Evolutionary conservation across 768 basidiomycete genomes (phyloP).

Genomic region (Hemileccinum rubropunctum): DNA sequence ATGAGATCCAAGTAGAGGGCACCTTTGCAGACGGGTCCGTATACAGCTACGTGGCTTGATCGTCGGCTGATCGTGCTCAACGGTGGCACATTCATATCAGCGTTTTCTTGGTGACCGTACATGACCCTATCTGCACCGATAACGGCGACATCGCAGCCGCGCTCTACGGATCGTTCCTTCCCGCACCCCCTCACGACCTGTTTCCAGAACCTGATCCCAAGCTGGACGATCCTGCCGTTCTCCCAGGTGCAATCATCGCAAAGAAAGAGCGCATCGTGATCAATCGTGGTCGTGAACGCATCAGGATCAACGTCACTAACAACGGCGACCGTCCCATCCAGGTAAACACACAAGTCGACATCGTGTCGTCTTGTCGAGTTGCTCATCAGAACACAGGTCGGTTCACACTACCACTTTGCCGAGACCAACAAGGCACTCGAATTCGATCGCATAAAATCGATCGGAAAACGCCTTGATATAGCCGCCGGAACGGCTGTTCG

Average conservation of each 20-base stretch:
- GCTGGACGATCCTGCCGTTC: constrained; percentile 49
- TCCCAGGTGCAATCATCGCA: constrained; percentile 76
- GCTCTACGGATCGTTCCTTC: constrained; percentile 93
- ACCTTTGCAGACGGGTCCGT: constrained; percentile 83
- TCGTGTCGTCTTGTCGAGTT: background rate
- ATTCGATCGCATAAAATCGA: constrained; percentile 81
- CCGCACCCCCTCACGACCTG: constrained; percentile 58
- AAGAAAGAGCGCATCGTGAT: constrained; percentile 66
- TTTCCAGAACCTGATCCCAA: constrained; percentile 59
- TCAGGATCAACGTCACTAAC: constrained; percentile 79
- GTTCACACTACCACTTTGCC: constrained; percentile 93
- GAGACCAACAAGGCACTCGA: constrained; percentile 80
- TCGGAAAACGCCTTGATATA: constrained; percentile 88
- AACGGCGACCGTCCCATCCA: constrained; percentile 93
- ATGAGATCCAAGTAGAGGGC: constrained; percentile 93
- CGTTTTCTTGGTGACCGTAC: constrained; percentile 96
- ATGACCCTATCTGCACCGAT: constrained; percentile 89
- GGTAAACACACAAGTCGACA: constrained; percentile 39
- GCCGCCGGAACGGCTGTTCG: constrained; percentile 93
- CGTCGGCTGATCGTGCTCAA: background rate
- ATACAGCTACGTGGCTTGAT: background rate
- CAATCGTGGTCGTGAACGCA: constrained; percentile 69
- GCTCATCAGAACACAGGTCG: constrained; percentile 50
- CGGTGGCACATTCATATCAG: constrained; percentile 10
- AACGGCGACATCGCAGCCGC: constrained; percentile 77